phyloP scores from a whole-genome alignment of 164 flowering plant species.

The Berberis vulgaris region DNA sequence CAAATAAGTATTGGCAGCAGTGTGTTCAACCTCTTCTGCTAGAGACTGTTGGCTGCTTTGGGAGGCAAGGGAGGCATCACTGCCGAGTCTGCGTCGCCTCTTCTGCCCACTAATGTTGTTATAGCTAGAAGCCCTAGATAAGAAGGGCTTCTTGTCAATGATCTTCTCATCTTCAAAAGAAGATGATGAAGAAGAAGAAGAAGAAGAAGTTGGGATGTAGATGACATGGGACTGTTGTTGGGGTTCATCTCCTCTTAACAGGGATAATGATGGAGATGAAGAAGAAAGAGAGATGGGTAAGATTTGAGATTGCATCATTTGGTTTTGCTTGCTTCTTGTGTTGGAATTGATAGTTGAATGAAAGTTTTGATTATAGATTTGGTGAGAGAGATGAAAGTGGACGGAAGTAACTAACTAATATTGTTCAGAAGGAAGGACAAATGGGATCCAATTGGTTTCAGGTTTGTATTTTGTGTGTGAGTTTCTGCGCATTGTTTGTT shows the following conservation, averaged over 20 bases:
- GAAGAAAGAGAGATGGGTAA: background rate
- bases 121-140: conserved; percentile 9
- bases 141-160: conserved; percentile 7
- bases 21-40: conserved; percentile 41
- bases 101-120: background rate
- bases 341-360: too few species aligned
- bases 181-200: conserved; percentile 5
- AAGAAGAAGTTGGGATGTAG: background rate
- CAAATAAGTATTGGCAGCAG: conserved; percentile 11
- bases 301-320: background rate
- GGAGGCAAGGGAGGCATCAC: conserved; percentile 26
- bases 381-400: too few species aligned
- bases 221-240: background rate
- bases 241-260: background rate
- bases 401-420: too few species aligned
- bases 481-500: too few species aligned
- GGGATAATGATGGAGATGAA: background rate
- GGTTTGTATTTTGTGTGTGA: too few species aligned
- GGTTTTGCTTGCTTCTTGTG: background rate
- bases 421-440: too few species aligned
- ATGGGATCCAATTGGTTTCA: too few species aligned
- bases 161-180: conserved; percentile 4
- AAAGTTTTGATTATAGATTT: too few species aligned
- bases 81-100: conserved; percentile 13
- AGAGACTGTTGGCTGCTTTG: conserved; percentile 22